A percentile compares a stretch with the other conserved stretches of the same genome.
Conservation (phyloP, 2,329 filamentous ascomycete genomes). For the Cladobotryum protrusum region DNA sequence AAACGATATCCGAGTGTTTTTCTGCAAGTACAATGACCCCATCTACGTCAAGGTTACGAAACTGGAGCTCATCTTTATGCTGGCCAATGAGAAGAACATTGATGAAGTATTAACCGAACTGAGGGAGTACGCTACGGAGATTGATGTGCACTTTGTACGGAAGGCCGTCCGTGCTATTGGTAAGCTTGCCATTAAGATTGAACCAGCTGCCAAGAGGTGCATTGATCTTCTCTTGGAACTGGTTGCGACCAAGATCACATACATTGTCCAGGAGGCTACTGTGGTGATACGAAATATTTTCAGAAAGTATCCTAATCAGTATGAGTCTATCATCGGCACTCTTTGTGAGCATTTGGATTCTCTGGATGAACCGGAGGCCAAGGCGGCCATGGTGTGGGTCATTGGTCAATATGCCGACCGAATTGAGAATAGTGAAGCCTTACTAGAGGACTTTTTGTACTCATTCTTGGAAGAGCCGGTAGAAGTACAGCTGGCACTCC, state of each 20-base stretch:
- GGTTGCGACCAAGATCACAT: constrained; percentile 95
- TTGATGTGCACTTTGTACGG: constrained; percentile 96
- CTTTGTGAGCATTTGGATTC: constrained; percentile 95
- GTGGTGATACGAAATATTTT: constrained; percentile 99
- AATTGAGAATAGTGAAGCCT: constrained; percentile 91
- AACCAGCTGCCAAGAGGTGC: constrained; percentile 82
- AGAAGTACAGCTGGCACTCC: constrained; percentile 87
- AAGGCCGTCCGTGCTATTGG: constrained; percentile 97
- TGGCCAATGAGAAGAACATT: constrained; percentile 92
- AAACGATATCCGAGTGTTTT: constrained; percentile 97
- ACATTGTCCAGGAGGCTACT: constrained; percentile 97
- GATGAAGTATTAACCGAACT: constrained; percentile 90
- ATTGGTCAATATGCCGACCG: constrained; percentile 97
- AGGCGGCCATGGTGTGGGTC: constrained; percentile 98
- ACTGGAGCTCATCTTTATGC: constrained; percentile 97
- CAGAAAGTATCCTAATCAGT: constrained; percentile 97
- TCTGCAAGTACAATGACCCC: constrained; percentile 99
- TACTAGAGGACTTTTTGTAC: constrained; percentile 92
- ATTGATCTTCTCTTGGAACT: constrained; percentile 90
- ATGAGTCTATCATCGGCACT: constrained; percentile 94
- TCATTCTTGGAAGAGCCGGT: constrained; percentile 91
- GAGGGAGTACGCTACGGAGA: constrained; percentile 94
- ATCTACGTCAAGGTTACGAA: constrained; percentile 99
- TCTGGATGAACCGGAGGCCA: constrained; percentile 93
- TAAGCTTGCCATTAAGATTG: constrained; percentile 98